Percentiles rank a stretch among this genome's conserved stretches.
These are phyloP conservation scores for Umbelopsis sp. DNA, from an alignment of 192 early-diverging fungal genomes.

Conservation along the genomic window DNA sequence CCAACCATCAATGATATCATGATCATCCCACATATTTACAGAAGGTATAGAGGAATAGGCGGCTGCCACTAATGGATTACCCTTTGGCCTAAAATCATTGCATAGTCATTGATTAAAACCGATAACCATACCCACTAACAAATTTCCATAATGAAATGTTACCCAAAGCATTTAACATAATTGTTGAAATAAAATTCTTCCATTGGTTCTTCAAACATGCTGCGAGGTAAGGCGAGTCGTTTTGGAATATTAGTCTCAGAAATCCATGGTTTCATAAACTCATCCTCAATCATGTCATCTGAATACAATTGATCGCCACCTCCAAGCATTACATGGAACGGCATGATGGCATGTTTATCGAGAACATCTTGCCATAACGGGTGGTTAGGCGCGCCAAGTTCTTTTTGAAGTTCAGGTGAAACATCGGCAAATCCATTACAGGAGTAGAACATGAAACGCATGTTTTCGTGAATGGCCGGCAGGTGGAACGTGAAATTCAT, in stretches of 20 bases:
- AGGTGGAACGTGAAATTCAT: conserved; percentile 24
- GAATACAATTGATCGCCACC: conserved; percentile 74
- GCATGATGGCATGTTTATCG: conserved; percentile 52
- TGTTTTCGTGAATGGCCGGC: conserved; percentile 46
- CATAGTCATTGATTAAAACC: background rate
- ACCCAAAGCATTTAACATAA: conserved; percentile 29
- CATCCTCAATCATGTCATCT: conserved; percentile 22
- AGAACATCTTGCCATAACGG: conserved; percentile 66
- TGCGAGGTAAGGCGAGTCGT: conserved; percentile 10
- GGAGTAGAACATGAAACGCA: conserved; percentile 67
- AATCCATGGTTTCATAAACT: conserved; percentile 29
- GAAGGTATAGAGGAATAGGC: conserved; percentile 63
- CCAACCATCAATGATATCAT: conserved; percentile 80
- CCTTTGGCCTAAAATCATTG: background rate
- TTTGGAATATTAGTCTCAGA: conserved; percentile 20
- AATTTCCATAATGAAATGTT: background rate
- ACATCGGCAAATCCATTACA: conserved; percentile 68
- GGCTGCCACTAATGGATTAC: conserved; percentile 20
- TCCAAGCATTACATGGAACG: conserved; percentile 70
- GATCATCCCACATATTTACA: conserved; percentile 79
- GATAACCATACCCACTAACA: background rate
- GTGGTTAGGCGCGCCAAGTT: conserved; percentile 38
- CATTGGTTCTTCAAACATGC: conserved; percentile 11
- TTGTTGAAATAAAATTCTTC: conserved; percentile 34
- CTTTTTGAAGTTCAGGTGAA: conserved; percentile 17